phyloP scores from a whole-genome alignment of 139 green algal species.

The Picochlorum sp. region DNA sequence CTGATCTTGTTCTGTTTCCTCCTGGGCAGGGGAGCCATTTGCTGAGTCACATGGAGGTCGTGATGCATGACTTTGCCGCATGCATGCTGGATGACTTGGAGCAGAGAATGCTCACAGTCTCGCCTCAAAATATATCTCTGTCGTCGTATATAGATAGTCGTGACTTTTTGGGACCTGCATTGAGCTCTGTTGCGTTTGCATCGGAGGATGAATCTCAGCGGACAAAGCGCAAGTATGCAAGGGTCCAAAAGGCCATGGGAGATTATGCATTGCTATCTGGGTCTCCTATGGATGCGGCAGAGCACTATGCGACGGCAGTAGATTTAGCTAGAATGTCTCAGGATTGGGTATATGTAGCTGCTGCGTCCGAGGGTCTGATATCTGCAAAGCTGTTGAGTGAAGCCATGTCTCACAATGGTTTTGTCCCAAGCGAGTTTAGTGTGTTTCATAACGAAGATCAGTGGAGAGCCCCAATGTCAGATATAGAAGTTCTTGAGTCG shows the following conservation, averaged over 20 bases:
- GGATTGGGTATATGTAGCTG: conserved; percentile 41
- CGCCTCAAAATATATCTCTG: conserved; percentile 47
- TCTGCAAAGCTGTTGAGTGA: conserved; percentile 42
- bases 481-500: neutral
- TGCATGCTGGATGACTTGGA: conserved; percentile 71
- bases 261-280: conserved; percentile 73
- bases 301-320: conserved; percentile 52
- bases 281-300: conserved; percentile 56
- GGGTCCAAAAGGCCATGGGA: conserved; percentile 74
- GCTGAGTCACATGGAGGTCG: conserved; percentile 59
- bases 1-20: conserved; percentile 71
- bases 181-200: conserved; percentile 21
- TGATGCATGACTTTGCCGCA: conserved; percentile 79
- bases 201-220: conserved; percentile 32
- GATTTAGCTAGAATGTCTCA: conserved; percentile 31
- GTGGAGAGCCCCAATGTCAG: conserved; percentile 19
- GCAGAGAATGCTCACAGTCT: conserved; percentile 59
- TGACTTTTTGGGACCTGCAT: conserved; percentile 24
- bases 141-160: conserved; percentile 24
- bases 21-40: conserved; percentile 41
- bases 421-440: conserved; percentile 21
- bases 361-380: conserved; percentile 47
- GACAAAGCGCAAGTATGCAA: conserved; percentile 51
- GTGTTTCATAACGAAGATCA: conserved; percentile 33
- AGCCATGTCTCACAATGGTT: conserved; percentile 27